phyloP scores from a whole-genome alignment of 2,329 filamentous ascomycete species.

The Claviceps lovelessii region DNA sequence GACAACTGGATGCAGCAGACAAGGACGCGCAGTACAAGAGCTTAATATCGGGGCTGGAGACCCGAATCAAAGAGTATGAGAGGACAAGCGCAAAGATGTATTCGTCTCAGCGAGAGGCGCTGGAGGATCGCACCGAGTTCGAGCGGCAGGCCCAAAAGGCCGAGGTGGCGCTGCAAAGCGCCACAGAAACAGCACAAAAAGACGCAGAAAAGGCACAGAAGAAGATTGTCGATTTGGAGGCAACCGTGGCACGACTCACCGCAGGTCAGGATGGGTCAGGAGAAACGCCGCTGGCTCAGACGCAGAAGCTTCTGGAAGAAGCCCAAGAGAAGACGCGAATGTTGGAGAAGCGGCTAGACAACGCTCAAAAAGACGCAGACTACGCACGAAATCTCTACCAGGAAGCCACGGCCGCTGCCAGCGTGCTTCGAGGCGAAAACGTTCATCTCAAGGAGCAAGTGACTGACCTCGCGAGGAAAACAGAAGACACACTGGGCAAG shows the following conservation, averaged over 20 bases:
- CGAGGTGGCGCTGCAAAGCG: slow-evolving; percentile 16
- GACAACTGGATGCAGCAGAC: slow-evolving; percentile 13
- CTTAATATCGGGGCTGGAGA: slow-evolving; percentile 29
- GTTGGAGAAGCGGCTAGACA: slow-evolving; percentile 26
- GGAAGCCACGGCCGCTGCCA: slow-evolving; percentile 34
- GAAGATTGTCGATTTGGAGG: slow-evolving; percentile 24
- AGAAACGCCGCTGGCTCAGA: slow-evolving; percentile 14
- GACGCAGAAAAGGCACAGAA: slow-evolving; percentile 24
- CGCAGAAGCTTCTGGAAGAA: slow-evolving; percentile 23
- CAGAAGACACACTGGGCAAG: slow-evolving; percentile 29
- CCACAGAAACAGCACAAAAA: slow-evolving; percentile 13
- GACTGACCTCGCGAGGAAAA: slow-evolving; percentile 25
- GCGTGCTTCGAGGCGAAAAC: slow-evolving; percentile 32
- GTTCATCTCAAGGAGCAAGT: slow-evolving; percentile 28
- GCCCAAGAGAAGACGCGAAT: slow-evolving; percentile 22
- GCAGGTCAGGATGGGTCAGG: slow-evolving; percentile 10
- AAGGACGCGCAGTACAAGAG: slow-evolving; percentile 24
- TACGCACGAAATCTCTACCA: slow-evolving; percentile 48
- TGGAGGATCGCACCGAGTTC: slow-evolving; percentile 35
- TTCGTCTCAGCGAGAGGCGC: slow-evolving; percentile 31
- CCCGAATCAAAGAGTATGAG: slow-evolving; percentile 30
- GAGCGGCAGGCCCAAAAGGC: slow-evolving; percentile 32
- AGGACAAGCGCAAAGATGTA: slow-evolving; percentile 31
- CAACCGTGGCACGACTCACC: slow-evolving; percentile 16
- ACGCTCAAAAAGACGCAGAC: slow-evolving; percentile 34